These are phyloP conservation scores for Plectranthus barbatus DNA, from an alignment of 257 asterid genomes.

Conservation along the genomic window DNA sequence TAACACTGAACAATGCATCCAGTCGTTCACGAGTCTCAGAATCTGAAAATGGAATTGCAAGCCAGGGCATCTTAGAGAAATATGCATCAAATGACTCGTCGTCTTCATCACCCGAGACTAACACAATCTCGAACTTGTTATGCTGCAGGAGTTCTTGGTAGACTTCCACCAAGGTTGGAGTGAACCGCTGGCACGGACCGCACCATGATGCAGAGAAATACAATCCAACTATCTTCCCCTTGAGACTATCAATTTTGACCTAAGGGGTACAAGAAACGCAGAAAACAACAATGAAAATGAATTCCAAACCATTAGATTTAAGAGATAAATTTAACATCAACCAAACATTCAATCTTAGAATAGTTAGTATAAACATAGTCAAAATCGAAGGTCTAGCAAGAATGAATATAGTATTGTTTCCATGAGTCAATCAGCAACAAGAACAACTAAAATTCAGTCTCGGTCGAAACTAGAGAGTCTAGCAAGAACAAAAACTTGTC, in stretches of 20 bases:
- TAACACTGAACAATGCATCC: constrained; percentile 42
- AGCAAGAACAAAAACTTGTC: not conserved
- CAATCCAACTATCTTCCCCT: constrained; percentile 55
- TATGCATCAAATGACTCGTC: constrained; percentile 48
- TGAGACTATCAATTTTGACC: constrained; percentile 48
- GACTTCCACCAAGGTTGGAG: constrained; percentile 58
- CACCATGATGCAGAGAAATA: constrained; percentile 98
- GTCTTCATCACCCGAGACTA: constrained; percentile 56
- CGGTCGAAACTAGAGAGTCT: too few relatives aligned
- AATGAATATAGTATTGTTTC: not conserved
- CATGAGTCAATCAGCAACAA: not conserved
- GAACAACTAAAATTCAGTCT: not conserved
- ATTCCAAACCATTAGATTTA: not conserved
- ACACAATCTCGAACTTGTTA: constrained; percentile 59
- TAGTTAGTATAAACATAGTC: too few relatives aligned
- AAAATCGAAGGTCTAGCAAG: not conserved
- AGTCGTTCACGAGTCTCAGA: constrained; percentile 42
- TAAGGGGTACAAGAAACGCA: constrained; percentile 13
- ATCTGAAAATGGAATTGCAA: constrained; percentile 76
- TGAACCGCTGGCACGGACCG: constrained; percentile 73
- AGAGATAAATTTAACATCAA: not conserved
- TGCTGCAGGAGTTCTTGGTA: constrained; percentile 50
- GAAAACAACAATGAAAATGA: constrained; percentile 15
- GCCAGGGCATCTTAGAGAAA: constrained; percentile 95
- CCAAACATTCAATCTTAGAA: too few relatives aligned